Percentiles rank a stretch among this genome's conserved stretches.
These are phyloP conservation scores for Termitomyces sp. DNA, from an alignment of 768 basidiomycete genomes.

Conservation along the genomic window DNA sequence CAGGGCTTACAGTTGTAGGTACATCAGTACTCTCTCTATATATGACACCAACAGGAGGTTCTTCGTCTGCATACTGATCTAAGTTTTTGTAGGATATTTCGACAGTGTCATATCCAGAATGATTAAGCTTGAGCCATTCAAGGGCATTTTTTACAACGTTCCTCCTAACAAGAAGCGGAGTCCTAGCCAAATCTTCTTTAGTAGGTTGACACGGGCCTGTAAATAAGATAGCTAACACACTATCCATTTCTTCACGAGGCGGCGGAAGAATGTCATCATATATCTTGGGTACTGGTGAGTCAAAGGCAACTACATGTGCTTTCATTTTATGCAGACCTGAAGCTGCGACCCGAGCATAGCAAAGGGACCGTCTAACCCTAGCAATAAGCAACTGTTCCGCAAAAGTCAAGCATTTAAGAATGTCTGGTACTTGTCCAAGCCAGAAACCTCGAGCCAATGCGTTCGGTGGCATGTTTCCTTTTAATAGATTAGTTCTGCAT, in stretches of 20 bases:
- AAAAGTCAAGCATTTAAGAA: conserved; percentile 21
- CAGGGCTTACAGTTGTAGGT: no score
- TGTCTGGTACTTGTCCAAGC: conserved; percentile 29
- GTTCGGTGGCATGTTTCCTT: conserved; percentile 13
- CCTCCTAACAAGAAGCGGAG: no score
- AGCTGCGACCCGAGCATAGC: conserved; percentile 22
- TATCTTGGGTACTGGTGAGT: conserved; percentile 21
- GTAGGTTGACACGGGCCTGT: no score
- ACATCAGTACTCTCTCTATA: no score
- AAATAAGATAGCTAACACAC: not conserved
- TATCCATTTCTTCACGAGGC: not conserved
- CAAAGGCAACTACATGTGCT: conserved; percentile 27
- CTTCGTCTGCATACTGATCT: no score
- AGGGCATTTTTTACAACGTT: no score
- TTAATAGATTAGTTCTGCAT: conserved; percentile 13
- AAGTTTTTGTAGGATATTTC: no score
- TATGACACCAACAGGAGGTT: no score
- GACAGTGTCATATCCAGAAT: no score
- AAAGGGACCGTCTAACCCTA: conserved; percentile 21
- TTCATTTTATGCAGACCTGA: conserved; percentile 23
- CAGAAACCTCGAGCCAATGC: conserved; percentile 31
- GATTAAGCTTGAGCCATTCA: no score
- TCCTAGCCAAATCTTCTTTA: no score
- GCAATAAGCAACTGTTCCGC: conserved; percentile 25
- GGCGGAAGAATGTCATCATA: conserved; percentile 25